phyloP scores from a whole-genome alignment of 305 asterid genomes.

The Solanum hybrid region DNA sequence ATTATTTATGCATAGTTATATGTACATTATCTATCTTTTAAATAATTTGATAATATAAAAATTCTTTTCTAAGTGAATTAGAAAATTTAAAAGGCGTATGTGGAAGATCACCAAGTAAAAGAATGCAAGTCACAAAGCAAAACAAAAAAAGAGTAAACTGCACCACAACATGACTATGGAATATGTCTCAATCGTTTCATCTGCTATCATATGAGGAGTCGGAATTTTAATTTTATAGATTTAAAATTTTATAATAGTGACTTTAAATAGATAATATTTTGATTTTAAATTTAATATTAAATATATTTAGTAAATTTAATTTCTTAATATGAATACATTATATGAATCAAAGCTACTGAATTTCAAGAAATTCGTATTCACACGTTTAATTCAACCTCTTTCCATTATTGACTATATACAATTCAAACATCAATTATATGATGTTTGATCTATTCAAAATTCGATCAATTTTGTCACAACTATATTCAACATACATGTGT shows the following conservation, averaged over 20 bases:
- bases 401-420: neutral
- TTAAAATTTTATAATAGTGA: no score
- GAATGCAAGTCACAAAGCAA: neutral
- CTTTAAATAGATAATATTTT: neutral
- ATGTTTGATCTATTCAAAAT: neutral
- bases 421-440: neutral
- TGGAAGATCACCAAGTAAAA: no score
- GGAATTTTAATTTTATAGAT: no score
- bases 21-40: neutral
- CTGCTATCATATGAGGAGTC: fast-evolving
- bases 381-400: neutral
- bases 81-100: no score
- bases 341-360: neutral
- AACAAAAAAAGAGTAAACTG: neutral
- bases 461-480: neutral
- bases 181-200: neutral
- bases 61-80: no score
- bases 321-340: neutral
- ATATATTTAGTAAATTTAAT: neutral
- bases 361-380: no score
- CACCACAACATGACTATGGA: neutral
- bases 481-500: neutral
- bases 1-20: neutral
- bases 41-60: neutral
- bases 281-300: neutral